Conservation (phyloP, 2,329 filamentous ascomycete genomes). For the Nothopassalora personata region DNA sequence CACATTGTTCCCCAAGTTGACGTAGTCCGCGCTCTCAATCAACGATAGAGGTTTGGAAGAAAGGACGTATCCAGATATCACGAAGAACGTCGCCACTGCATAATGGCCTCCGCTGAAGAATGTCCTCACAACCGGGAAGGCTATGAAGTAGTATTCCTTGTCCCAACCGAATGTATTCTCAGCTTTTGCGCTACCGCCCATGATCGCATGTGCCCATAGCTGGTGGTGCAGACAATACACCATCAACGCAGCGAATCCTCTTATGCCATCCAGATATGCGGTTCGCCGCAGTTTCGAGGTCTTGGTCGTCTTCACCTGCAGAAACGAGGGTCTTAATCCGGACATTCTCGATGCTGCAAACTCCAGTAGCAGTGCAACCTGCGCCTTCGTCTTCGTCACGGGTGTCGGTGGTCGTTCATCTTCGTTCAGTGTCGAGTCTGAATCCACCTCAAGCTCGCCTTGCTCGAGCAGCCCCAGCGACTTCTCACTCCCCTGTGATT, state of each 20-base stretch:
- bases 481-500: conserved; percentile 8
- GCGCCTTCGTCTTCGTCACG: conserved; percentile 12
- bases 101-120: conserved; percentile 60
- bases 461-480: conserved; percentile 19
- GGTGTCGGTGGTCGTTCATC: conserved; percentile 16
- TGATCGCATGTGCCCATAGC: conserved; percentile 47
- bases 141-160: conserved; percentile 41
- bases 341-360: conserved; percentile 14
- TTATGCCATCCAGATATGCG: conserved; percentile 60
- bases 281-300: conserved; percentile 41
- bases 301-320: conserved; percentile 11
- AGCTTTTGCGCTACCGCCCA: conserved; percentile 14
- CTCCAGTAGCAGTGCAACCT: conserved; percentile 10
- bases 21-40: conserved; percentile 28
- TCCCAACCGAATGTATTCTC: conserved; percentile 17
- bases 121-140: conserved; percentile 54
- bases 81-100: conserved; percentile 51
- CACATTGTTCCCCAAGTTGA: conserved; percentile 38
- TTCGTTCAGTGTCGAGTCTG: conserved; percentile 19
- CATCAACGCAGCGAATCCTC: conserved; percentile 62
- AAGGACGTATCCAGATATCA: conserved; percentile 51
- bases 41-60: conserved; percentile 42
- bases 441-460: conserved; percentile 19
- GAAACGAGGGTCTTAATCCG: conserved; percentile 15
- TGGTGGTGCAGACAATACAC: conserved; percentile 61